Percentiles rank a stretch among this genome's conserved stretches.
Conservation (phyloP, 1,284 basidiomycete genomes). For the Tremellales sp. region DNA sequence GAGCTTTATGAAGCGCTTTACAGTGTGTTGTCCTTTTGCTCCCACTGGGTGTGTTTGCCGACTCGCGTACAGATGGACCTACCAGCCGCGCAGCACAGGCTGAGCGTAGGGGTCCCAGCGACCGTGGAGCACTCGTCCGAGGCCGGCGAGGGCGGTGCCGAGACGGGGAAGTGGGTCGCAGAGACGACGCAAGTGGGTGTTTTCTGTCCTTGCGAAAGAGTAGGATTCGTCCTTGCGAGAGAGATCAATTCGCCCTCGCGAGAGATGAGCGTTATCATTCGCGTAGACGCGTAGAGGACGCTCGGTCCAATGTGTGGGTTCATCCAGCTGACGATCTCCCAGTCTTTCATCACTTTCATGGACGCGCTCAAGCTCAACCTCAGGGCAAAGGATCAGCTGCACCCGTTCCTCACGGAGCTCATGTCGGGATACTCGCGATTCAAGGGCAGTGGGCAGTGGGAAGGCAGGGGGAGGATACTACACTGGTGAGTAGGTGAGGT, state of each 20-base stretch:
- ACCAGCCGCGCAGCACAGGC: slow-evolving; percentile 83
- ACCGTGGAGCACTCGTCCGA: slow-evolving; percentile 85
- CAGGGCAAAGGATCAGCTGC: slow-evolving; percentile 93
- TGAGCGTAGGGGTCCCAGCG: slow-evolving; percentile 90
- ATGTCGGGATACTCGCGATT: slow-evolving; percentile 89
- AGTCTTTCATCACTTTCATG: slow-evolving; percentile 99
- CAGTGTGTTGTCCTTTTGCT: slow-evolving; percentile 55
- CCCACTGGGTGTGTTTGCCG: neutral
- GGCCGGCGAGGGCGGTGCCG: slow-evolving; percentile 64
- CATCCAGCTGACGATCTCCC: slow-evolving; percentile 2
- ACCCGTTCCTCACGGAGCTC: slow-evolving; percentile 89
- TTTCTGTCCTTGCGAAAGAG: no score
- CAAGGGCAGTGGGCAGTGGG: slow-evolving; percentile 89
- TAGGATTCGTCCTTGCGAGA: no score
- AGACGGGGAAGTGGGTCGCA: slow-evolving; percentile 96
- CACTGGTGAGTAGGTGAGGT: slow-evolving; percentile 63
- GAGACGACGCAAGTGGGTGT: slow-evolving; percentile 84
- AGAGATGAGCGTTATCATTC: no score
- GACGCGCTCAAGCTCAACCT: slow-evolving; percentile 90
- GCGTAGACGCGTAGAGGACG: no score
- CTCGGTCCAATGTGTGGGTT: no score
- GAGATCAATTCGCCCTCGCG: no score
- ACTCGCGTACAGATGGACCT: slow-evolving; percentile 72
- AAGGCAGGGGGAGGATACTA: slow-evolving; percentile 87
- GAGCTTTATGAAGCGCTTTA: slow-evolving; percentile 85